These are phyloP conservation scores for Batkoa obscura DNA, from an alignment of 371 early-diverging fungal species.

Conservation along the genomic window DNA sequence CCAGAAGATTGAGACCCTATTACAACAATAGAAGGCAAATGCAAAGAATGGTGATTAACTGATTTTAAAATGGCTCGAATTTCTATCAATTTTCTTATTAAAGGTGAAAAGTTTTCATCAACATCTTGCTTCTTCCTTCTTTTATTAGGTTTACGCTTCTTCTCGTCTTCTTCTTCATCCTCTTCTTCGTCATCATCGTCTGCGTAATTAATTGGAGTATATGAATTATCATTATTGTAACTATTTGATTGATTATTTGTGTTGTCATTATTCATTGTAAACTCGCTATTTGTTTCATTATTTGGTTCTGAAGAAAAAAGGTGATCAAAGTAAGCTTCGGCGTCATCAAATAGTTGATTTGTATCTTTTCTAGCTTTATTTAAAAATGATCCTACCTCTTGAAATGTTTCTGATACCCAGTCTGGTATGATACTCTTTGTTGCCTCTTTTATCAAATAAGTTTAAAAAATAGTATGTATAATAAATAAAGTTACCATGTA, in stretches of 20 bases:
- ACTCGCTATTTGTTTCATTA: conserved; percentile 4
- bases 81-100: conserved; percentile 86
- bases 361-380: not conserved
- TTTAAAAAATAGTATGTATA: not conserved
- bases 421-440: not conserved
- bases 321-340: not conserved
- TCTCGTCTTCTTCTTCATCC: conserved; percentile 8
- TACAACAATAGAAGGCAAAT: conserved; percentile 92
- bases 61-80: conserved; percentile 79
- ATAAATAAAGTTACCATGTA: conserved; percentile 19
- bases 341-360: conserved; percentile 5
- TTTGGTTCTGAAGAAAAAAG: not conserved
- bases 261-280: not conserved
- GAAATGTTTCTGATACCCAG: conserved; percentile 9
- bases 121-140: not conserved
- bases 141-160: conserved; percentile 12
- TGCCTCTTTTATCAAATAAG: not conserved
- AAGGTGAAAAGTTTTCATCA: conserved; percentile 45
- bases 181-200: conserved; percentile 12
- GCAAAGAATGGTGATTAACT: conserved; percentile 52
- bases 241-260: not conserved
- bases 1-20: conserved; percentile 96
- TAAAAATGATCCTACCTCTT: conserved; percentile 13
- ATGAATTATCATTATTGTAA: not conserved
- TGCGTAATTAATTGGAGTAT: conserved; percentile 1